Evolutionary conservation across 352 stramenopile genomes (phyloP).

Genomic region (Pythium vanterpoolii): DNA sequence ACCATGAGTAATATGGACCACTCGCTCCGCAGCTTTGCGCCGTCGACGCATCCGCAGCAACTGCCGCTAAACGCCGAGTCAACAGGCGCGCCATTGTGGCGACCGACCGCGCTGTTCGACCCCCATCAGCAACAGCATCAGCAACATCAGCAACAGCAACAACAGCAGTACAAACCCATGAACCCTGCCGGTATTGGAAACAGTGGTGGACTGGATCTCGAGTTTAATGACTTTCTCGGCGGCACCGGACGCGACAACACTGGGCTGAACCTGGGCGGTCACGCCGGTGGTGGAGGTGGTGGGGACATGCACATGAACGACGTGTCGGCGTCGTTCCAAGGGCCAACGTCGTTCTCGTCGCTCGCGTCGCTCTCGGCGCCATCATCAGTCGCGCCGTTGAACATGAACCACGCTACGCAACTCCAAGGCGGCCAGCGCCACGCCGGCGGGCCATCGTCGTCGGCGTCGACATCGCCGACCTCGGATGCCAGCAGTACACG

Average conservation of each 20-base stretch:
- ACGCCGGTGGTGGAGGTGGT: background rate
- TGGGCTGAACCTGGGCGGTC: background rate
- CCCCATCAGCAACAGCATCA: conserved; percentile 10
- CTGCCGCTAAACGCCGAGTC: conserved; percentile 6
- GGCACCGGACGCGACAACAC: background rate
- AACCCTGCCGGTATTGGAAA: background rate
- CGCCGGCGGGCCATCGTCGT: conserved; percentile 1
- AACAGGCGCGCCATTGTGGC: conserved; percentile 17
- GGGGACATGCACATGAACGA: conserved; percentile 20
- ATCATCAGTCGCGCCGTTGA: conserved; percentile 9
- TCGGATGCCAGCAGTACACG: conserved; percentile 20
- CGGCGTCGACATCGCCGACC: conserved; percentile 20
- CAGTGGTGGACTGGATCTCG: conserved; percentile 15
- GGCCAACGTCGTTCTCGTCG: conserved; percentile 11
- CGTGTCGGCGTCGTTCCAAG: conserved; percentile 16
- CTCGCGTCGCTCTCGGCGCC: conserved; percentile 8
- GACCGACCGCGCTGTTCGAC: conserved; percentile 15
- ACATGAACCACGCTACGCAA: conserved; percentile 12
- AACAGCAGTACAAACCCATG: conserved; percentile 18
- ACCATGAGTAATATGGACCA: conserved; percentile 27
- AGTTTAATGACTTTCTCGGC: conserved; percentile 23
- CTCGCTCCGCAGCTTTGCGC: conserved; percentile 18
- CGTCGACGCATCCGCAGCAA: background rate
- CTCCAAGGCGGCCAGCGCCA: conserved; percentile 7
- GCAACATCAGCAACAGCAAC: conserved; percentile 10